A percentile compares a stretch with the other conserved stretches of the same genome.
These are phyloP conservation scores for Nicotiana noctiflora DNA, from an alignment of 257 asterid species.

Conservation along the genomic window DNA sequence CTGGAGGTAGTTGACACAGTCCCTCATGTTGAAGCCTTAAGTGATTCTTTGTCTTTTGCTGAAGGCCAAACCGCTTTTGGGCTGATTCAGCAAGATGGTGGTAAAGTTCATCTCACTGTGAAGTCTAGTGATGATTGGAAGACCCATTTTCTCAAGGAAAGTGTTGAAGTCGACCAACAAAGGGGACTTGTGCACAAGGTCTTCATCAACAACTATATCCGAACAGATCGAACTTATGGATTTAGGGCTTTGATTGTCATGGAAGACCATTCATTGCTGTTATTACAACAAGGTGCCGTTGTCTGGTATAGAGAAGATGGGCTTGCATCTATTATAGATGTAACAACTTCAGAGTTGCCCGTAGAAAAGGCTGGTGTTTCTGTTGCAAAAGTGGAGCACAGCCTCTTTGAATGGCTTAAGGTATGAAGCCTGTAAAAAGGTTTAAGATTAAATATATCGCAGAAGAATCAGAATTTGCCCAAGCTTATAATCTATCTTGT, in stretches of 20 bases:
- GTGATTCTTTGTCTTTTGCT: slow-evolving; percentile 61
- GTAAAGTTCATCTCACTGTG: slow-evolving; percentile 55
- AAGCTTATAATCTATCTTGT: background rate
- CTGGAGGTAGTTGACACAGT: slow-evolving; percentile 43
- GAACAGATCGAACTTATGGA: slow-evolving; percentile 84
- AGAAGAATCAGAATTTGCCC: background rate
- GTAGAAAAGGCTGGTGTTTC: slow-evolving; percentile 86
- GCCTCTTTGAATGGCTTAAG: slow-evolving; percentile 93
- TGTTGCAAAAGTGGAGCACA: slow-evolving; percentile 92
- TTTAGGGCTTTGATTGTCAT: slow-evolving; percentile 91
- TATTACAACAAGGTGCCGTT: slow-evolving; percentile 83
- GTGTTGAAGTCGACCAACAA: slow-evolving; percentile 51
- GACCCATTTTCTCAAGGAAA: slow-evolving; percentile 57
- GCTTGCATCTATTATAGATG: slow-evolving; percentile 84
- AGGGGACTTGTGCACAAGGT: slow-evolving; percentile 78
- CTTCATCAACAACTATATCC: slow-evolving; percentile 74
- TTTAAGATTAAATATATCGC: background rate
- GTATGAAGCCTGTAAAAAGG: slow-evolving; percentile 28
- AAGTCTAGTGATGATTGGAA: slow-evolving; percentile 62
- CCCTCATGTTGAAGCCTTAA: slow-evolving; percentile 51
- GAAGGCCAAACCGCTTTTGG: slow-evolving; percentile 76
- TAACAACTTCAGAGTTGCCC: slow-evolving; percentile 81
- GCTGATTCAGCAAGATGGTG: slow-evolving; percentile 46
- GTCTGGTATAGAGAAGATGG: slow-evolving; percentile 99
- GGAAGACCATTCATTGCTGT: slow-evolving; percentile 88